phyloP scores from a whole-genome alignment of 768 basidiomycete genomes.

The Macrolepiota fuliginosa region DNA sequence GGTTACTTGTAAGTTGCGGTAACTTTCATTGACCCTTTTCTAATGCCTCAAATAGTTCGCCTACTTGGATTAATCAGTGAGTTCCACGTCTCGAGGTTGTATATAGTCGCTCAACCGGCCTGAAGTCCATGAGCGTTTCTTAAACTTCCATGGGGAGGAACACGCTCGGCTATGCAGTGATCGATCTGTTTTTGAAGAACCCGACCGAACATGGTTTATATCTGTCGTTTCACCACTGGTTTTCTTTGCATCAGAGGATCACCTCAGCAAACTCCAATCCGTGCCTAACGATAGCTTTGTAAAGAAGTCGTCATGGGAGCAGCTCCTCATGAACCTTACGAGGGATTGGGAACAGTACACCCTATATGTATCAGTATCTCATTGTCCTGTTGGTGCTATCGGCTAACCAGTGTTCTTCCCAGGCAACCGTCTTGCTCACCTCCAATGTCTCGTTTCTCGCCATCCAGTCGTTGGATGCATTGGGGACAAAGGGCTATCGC shows the following conservation, averaged over 20 bases:
- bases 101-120: background rate
- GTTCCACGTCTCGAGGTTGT: background rate
- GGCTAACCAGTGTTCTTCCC: background rate
- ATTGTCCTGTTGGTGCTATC: no score
- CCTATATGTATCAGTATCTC: no score
- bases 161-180: conserved; percentile 29
- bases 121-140: conserved; percentile 34
- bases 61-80: conserved; percentile 33
- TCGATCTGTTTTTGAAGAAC: conserved; percentile 34
- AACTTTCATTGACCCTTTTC: background rate
- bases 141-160: conserved; percentile 43
- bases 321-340: conserved; percentile 17
- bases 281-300: no score
- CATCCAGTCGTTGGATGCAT: background rate
- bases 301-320: no score
- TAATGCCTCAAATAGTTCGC: conserved; percentile 25
- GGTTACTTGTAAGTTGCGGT: background rate
- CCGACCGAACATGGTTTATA: conserved; percentile 31
- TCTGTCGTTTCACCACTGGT: conserved; percentile 29
- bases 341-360: conserved; percentile 44
- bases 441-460: conserved; percentile 15
- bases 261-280: no score
- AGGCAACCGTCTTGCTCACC: conserved; percentile 16
- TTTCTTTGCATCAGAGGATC: no score
- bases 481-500: background rate